Base-by-base conservation (phyloP, 495 filamentous ascomycete species). In the Pyrenula aspistea region DNA sequence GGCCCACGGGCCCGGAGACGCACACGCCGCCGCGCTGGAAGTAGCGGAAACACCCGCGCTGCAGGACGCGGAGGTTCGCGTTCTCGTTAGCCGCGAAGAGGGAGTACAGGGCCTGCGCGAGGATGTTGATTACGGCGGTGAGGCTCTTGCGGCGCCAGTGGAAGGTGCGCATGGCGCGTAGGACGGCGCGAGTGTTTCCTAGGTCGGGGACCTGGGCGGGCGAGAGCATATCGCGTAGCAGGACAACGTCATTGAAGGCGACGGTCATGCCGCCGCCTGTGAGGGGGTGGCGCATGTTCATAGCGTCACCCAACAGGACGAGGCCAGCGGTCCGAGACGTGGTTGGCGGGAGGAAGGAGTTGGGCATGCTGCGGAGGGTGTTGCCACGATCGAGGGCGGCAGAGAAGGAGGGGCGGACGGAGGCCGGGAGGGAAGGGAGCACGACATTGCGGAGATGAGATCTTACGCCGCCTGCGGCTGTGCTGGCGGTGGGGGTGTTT, bases 251-350 rank as follows among this genome's bases (percentile, higher is more conserved):
- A 64, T 88, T 91, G 64, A 96, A 83, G 2, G 88, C 91, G 0
- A 96, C 91, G 0, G 91, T 96, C 91, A 96, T 96, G 60, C 91
- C 91, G 61, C 91, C 91, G 55, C 91, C 91, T 0, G 91, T 96
- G 12, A 96, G 73, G 0, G 91, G 91, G 72, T 96, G 91, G 2
- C 91, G 87, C 91, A 96, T 96, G 71, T 96, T 96, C 73, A 92
- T 83, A 8, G 91, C 91, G 70, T 96, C 91, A 56, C 91, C 91
- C 20, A 96, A 73, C 24, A 98, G 71, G 36, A 95, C 73, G 59
- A 96, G 72, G 11, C 93, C 93, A 0, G 84, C 80, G 2, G 83
- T 79, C 50, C 77, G 79, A 60, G 83, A 81, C 51, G 85, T 83
- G 10, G 82, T 77, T 0, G 92, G 80, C 15, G 93, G 89, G 2